phyloP scores from a whole-genome alignment of 768 basidiomycete genomes.

The Inosperma sp. region DNA sequence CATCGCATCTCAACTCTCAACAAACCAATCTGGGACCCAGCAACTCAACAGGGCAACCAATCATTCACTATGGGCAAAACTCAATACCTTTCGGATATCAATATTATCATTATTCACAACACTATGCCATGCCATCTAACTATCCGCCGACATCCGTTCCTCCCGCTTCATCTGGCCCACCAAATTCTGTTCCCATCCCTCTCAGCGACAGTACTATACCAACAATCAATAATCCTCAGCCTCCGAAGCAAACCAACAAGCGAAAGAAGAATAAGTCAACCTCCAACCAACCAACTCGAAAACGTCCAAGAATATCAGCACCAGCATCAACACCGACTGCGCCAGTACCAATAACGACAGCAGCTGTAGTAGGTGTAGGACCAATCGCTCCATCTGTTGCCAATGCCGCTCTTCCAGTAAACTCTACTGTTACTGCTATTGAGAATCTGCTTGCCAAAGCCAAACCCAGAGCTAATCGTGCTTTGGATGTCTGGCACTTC shows the following conservation, averaged over 20 bases:
- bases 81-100: not conserved
- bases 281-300: not conserved
- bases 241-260: not conserved
- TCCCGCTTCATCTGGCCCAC: not conserved
- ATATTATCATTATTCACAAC: not conserved
- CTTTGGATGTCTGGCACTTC: constrained; percentile 25
- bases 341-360: not conserved
- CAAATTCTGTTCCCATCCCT: not conserved
- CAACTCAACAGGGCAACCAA: no score
- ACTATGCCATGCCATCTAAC: no score
- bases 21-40: no score
- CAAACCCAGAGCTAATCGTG: constrained; percentile 4
- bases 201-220: not conserved
- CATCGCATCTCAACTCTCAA: no score
- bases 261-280: not conserved
- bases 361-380: not conserved
- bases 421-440: not conserved
- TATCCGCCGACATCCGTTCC: no score
- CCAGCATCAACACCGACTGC: not conserved
- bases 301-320: not conserved
- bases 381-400: not conserved
- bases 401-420: not conserved
- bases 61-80: no score
- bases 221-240: not conserved
- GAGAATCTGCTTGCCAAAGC: not conserved